Percentiles rank a stretch among this genome's conserved stretches.
Evolutionary conservation across 805 yeast species (phyloP).

Genomic region (Saccharomycopsis fodiens): DNA sequence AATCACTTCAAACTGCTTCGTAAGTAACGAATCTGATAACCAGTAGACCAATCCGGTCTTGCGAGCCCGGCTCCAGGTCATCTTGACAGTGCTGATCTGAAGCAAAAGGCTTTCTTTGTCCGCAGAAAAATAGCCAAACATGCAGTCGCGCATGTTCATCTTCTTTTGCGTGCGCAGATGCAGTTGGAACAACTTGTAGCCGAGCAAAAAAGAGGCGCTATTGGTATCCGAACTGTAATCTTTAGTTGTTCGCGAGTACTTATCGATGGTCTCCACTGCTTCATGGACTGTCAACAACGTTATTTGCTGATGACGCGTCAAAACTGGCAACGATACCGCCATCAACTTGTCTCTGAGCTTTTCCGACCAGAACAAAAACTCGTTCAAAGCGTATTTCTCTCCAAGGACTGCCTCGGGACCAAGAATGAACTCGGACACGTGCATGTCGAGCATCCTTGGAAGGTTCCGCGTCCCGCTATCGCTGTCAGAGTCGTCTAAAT

Average conservation of each 20-base stretch:
- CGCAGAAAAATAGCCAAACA: slow-evolving; percentile 83
- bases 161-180: slow-evolving; percentile 42
- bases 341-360: slow-evolving; percentile 50
- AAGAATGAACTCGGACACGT: slow-evolving; percentile 14
- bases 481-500: not conserved
- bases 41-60: slow-evolving; percentile 65
- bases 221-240: slow-evolving; percentile 43
- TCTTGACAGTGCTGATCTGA: slow-evolving; percentile 31
- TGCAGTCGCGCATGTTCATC: slow-evolving; percentile 71
- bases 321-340: slow-evolving; percentile 61
- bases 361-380: slow-evolving; percentile 20
- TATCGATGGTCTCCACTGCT: slow-evolving; percentile 49
- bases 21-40: slow-evolving; percentile 43
- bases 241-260: slow-evolving; percentile 23
- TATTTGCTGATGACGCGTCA: slow-evolving; percentile 88
- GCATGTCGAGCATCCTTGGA: slow-evolving; percentile 14
- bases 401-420: not conserved
- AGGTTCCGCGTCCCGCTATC: slow-evolving; percentile 7
- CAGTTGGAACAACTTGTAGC: slow-evolving; percentile 57
- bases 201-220: slow-evolving; percentile 65
- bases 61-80: slow-evolving; percentile 55
- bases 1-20: slow-evolving; percentile 51
- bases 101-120: slow-evolving; percentile 61
- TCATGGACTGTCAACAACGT: slow-evolving; percentile 66
- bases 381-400: slow-evolving; percentile 21